Evolutionary conservation across 306 rosid species (phyloP), one percentile per base, ranked within the genome.

Genomic region (Rosa lucieae): DNA sequence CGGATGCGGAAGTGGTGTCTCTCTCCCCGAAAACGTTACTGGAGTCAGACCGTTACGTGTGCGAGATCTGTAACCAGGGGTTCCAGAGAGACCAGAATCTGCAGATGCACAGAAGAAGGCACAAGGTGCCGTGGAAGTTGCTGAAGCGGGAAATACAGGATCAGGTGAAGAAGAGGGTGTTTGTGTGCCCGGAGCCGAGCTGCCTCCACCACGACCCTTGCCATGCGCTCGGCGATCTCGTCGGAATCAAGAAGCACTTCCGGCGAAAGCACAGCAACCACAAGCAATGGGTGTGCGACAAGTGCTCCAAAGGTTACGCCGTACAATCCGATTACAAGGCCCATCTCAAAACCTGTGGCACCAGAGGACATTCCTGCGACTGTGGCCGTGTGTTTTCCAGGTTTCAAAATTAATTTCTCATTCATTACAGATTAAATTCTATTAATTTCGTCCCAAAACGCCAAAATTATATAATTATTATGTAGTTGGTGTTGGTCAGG

Each of bases 351-450:
- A 95, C 98, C 40, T 95, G 99, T 63, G 99, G 99, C n/a, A 90
- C 99, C 62, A 68, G 98, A 65, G 99, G 99, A 81, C 99, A 95
- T 78, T 95, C 99, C 44, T 95, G 99, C 74, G 99, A 95, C 79
- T 95, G 99, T 63, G 99, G 99, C 80, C 98, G 99, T 76, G 99
- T 95, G 35, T 95, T 95, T 81, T 95, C 99, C 87, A 95, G 99
- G 98, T 93, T 67, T 62, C 70, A 55, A 12, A 2, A 3, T 29
- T 44, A 44, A 44, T 6, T 17, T 49, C 68, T 69, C 53, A 18
- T 37, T 67, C 47, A 18, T 67, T 67, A 67, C 47, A 2, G 40
- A 67, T 37, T 67, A 66, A 32, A 29, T 32, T 66, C 10, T 66
- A 66, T 66, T 66, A 37, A 66, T 66, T 66, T 10, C n/a, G 5